A percentile compares a stretch with the other conserved stretches of the same genome.
phyloP scores from a whole-genome alignment of 1,284 basidiomycete species.

The Ceratobasidium theobromae region DNA sequence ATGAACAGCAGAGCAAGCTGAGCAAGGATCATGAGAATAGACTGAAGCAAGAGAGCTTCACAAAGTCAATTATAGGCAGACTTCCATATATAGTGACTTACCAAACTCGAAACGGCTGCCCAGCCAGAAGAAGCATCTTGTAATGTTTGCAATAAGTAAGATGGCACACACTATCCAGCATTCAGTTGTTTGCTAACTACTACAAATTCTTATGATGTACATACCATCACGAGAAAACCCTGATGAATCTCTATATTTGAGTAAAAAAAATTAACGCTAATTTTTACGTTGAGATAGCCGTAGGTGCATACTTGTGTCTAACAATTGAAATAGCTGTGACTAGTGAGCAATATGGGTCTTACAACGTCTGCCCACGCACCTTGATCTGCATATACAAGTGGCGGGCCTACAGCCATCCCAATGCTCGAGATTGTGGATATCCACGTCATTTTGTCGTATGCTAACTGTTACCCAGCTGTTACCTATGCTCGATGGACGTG shows the following conservation, averaged over 20 bases:
- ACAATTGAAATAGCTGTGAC: slow-evolving; percentile 20
- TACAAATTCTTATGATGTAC: slow-evolving; percentile 43
- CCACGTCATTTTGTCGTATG: slow-evolving; percentile 14
- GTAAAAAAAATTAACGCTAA: slow-evolving; percentile 36
- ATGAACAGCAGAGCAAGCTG: slow-evolving; percentile 79
- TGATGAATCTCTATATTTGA: slow-evolving; percentile 63
- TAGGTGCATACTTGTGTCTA: slow-evolving; percentile 39
- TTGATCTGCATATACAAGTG: slow-evolving; percentile 79
- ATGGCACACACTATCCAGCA: slow-evolving; percentile 36
- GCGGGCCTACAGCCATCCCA: slow-evolving; percentile 60
- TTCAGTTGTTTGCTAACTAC: slow-evolving; percentile 50
- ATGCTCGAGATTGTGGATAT: slow-evolving; percentile 33
- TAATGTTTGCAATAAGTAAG: slow-evolving; percentile 67
- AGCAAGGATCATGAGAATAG: slow-evolving; percentile 76
- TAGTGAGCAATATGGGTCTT: slow-evolving; percentile 48
- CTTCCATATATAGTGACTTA: slow-evolving; percentile 18
- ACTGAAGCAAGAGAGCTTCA: slow-evolving; percentile 66
- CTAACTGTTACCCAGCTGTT: not conserved
- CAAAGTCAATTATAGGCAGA: not conserved
- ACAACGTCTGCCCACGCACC: no score
- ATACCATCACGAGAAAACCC: slow-evolving; percentile 84
- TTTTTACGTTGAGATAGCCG: not conserved
- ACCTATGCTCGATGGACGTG: not conserved
- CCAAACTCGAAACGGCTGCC: slow-evolving; percentile 74
- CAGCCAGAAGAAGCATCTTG: slow-evolving; percentile 85